Percentiles rank a stretch among this genome's conserved stretches.
Evolutionary conservation across 768 basidiomycete species (phyloP).

Genomic region (Crepidotus variabilis): DNA sequence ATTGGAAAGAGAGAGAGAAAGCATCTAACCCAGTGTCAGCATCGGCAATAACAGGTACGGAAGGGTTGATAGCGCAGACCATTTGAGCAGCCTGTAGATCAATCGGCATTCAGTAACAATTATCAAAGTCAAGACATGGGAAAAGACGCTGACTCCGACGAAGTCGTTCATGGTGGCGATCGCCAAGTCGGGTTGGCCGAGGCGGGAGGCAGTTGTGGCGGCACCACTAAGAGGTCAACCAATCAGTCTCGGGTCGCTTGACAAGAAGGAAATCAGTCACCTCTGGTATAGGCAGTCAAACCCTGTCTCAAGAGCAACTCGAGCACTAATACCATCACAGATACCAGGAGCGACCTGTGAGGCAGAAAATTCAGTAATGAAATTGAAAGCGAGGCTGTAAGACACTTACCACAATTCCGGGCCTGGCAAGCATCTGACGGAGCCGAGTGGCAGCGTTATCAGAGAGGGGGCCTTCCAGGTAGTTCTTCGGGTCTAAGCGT

Average conservation of each 20-base stretch:
- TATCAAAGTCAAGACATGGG: too few species aligned
- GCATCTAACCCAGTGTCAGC: constrained; percentile 66
- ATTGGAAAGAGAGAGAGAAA: background rate
- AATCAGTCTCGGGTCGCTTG: too few species aligned
- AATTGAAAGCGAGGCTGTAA: background rate
- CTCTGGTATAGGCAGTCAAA: too few species aligned
- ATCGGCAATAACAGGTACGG: constrained; percentile 71
- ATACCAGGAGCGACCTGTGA: constrained; percentile 68
- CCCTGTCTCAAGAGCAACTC: constrained; percentile 72
- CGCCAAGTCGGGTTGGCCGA: too few species aligned
- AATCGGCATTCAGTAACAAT: too few species aligned
- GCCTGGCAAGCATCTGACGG: constrained; percentile 64
- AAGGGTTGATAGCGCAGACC: constrained; percentile 64
- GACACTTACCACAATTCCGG: constrained; percentile 66
- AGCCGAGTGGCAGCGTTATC: constrained; percentile 64
- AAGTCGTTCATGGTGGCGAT: too few species aligned
- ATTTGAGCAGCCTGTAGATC: constrained; percentile 16
- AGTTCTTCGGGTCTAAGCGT: constrained; percentile 68
- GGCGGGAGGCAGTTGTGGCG: too few species aligned
- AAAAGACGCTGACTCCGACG: too few species aligned
- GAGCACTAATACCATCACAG: constrained; percentile 76
- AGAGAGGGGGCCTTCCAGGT: constrained; percentile 65
- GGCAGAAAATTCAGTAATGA: background rate
- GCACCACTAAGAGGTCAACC: too few species aligned
- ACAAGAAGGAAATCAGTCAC: too few species aligned